These are phyloP conservation scores for Boletus rubropictus DNA, from an alignment of 768 basidiomycete species.

Conservation along the genomic window DNA sequence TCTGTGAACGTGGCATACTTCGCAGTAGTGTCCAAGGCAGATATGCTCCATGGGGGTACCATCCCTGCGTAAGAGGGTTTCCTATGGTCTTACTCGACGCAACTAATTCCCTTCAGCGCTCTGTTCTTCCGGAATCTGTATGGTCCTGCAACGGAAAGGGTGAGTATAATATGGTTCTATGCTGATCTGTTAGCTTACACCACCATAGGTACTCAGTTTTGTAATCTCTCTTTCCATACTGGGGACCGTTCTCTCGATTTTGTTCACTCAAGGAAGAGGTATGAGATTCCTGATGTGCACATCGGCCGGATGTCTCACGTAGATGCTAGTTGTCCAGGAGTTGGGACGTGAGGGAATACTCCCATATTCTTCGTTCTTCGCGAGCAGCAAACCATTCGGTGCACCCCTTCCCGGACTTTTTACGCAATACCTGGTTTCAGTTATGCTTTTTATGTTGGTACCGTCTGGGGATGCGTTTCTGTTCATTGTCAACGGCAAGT, in stretches of 20 bases:
- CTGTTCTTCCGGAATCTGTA: slow-evolving; percentile 72
- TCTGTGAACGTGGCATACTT: slow-evolving; percentile 70
- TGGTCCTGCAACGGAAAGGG: slow-evolving; percentile 55
- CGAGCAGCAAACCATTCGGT: slow-evolving; percentile 65
- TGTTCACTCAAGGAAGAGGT: slow-evolving; percentile 68
- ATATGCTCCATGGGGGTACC: slow-evolving; percentile 57
- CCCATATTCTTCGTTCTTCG: slow-evolving; percentile 60
- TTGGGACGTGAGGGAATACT: slow-evolving; percentile 67
- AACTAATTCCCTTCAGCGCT: slow-evolving; percentile 36
- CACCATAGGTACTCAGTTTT: slow-evolving; percentile 46
- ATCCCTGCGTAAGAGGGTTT: slow-evolving; percentile 56
- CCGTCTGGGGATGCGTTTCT: slow-evolving; percentile 74
- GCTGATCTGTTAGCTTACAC: slow-evolving; percentile 1
- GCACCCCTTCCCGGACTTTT: slow-evolving; percentile 62
- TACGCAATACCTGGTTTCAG: slow-evolving; percentile 56
- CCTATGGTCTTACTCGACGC: neutral
- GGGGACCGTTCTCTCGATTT: slow-evolving; percentile 57
- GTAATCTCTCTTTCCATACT: slow-evolving; percentile 61
- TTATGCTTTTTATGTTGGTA: slow-evolving; percentile 45
- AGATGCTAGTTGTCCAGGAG: slow-evolving; percentile 57
- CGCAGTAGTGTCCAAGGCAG: slow-evolving; percentile 62
- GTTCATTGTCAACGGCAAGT: slow-evolving; percentile 61
- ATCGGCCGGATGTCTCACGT: slow-evolving; percentile 2
- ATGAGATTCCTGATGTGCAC: slow-evolving; percentile 8
- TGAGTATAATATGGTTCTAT: slow-evolving; percentile 21